These are phyloP conservation scores for Pythium folliculosum DNA, from an alignment of 352 stramenopile genomes.

Conservation along the genomic window DNA sequence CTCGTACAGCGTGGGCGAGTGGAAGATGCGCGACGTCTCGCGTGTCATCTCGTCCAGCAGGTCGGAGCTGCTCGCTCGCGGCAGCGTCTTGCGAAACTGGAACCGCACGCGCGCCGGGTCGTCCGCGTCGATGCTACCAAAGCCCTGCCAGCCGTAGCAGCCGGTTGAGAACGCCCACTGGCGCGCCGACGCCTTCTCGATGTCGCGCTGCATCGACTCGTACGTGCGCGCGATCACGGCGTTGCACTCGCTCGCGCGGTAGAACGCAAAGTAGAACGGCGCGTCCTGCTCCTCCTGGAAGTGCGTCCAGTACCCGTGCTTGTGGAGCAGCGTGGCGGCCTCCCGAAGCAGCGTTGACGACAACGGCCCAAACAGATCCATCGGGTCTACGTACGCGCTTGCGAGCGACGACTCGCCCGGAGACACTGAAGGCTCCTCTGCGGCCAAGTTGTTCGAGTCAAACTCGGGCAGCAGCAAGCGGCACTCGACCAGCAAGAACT, in stretches of 20 bases:
- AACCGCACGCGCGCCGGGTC: slow-evolving; percentile 10
- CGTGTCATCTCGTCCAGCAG: slow-evolving; percentile 28
- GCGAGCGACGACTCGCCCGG: neutral
- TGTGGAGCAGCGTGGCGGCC: neutral
- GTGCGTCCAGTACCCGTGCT: slow-evolving; percentile 10
- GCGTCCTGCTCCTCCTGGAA: slow-evolving; percentile 11
- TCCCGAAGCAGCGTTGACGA: slow-evolving; percentile 2
- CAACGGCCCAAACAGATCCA: neutral
- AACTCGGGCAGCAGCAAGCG: slow-evolving; percentile 17
- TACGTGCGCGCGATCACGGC: slow-evolving; percentile 6
- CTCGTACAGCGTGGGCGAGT: slow-evolving; percentile 38
- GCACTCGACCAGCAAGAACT: slow-evolving; percentile 16
- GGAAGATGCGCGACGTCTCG: slow-evolving; percentile 42
- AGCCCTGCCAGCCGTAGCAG: slow-evolving; percentile 16
- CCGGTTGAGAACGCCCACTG: slow-evolving; percentile 6
- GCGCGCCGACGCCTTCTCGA: neutral
- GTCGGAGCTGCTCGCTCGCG: slow-evolving; percentile 9
- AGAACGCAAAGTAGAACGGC: slow-evolving; percentile 18
- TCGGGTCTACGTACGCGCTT: neutral
- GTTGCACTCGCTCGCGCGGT: slow-evolving; percentile 10
- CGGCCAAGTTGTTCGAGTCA: neutral
- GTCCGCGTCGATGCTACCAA: slow-evolving; percentile 6
- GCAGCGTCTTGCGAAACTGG: slow-evolving; percentile 12
- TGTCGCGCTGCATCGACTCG: slow-evolving; percentile 10
- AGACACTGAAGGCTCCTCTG: neutral